Evolutionary conservation across 371 early-diverging fungal genomes (phyloP), one percentile per base, ranked within the genome.

Genomic region (Saksenaea oblongispora): DNA sequence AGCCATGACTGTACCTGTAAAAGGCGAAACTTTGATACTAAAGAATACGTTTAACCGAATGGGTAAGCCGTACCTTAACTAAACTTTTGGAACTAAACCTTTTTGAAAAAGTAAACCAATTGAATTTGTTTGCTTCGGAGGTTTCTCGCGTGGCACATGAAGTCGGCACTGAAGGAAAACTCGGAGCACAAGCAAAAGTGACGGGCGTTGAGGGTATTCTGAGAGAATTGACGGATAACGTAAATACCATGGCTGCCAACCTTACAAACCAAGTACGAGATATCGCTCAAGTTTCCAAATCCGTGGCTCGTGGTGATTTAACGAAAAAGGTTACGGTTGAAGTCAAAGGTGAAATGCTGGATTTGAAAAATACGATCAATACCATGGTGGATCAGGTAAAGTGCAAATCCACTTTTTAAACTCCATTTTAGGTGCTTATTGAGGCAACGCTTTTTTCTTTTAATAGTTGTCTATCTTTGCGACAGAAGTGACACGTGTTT

Each of bases 1-100:
- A 67, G 85, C 88, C 67, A 82, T 87, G 67, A 82, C 84, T 0
- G 84, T 87, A 0, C 75, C 83, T 58, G 86, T 87, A 31, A 78
- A 84, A 69, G 91, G 91, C 27, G 88, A 88, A 69, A 85, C 87
- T 5, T 58, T 81, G 31, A 80, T 89, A 11, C 73, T 90, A 1
- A 90, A 89, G 64, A 83, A 84, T 34, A 90, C 91, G 0, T 85
- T 90, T 37, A 90, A 90, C 61, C 80, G 78, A 3, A 90, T 90
- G 91, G 89, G 87, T 76, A 78, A 75, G 62, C 7, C 24, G 34
- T 34, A 27, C 17, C 57, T 22, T 36, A 39, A 35, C 31, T 7
- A 22, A 36, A 22, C 4, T 15, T 57, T 28, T 47, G 17, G 22
- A 17, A 11, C 51, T 47, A 47, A 47, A 9, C 27, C 22, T 47